Percentiles rank a stretch among this genome's conserved stretches.
phyloP scores from a whole-genome alignment of 352 stramenopile species.

The Globisporangium yorkense region DNA sequence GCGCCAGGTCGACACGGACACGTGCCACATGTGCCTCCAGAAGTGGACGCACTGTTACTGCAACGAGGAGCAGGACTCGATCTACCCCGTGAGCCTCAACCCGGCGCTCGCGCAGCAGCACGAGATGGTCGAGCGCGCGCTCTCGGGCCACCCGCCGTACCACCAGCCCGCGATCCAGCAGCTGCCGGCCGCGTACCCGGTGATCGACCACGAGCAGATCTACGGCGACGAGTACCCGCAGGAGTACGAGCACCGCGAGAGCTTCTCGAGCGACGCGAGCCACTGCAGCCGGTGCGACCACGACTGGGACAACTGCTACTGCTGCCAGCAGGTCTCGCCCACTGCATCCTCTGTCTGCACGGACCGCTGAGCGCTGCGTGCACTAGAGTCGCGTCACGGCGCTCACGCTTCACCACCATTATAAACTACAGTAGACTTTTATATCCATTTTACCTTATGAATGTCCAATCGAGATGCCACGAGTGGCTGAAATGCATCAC shows the following conservation, averaged over 20 bases:
- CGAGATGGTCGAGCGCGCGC: constrained; percentile 12
- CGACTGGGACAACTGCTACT: constrained; percentile 72
- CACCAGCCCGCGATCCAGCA: constrained; percentile 3
- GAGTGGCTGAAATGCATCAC: neutral
- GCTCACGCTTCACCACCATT: neutral
- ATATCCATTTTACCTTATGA: neutral
- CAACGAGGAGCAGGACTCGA: constrained; percentile 71
- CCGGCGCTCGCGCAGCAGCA: constrained; percentile 10
- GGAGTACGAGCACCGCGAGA: constrained; percentile 21
- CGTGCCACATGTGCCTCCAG: constrained; percentile 67
- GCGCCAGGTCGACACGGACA: constrained; percentile 56
- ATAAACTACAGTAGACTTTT: constrained; percentile 1
- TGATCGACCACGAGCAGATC: constrained; percentile 2
- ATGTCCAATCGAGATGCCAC: neutral
- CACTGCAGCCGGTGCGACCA: constrained; percentile 62
- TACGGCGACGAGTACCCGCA: constrained; percentile 4
- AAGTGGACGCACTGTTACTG: constrained; percentile 88
- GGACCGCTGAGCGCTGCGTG: constrained; percentile 21
- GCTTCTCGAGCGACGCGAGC: constrained; percentile 43
- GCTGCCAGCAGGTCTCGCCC: constrained; percentile 66
- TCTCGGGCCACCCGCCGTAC: constrained; percentile 9
- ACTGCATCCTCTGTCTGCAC: constrained; percentile 60
- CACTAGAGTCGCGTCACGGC: too few relatives aligned
- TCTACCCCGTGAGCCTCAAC: constrained; percentile 39
- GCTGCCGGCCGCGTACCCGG: neutral